phyloP scores from a whole-genome alignment of 106 monocot genomes.

The Dendrobium officinale region DNA sequence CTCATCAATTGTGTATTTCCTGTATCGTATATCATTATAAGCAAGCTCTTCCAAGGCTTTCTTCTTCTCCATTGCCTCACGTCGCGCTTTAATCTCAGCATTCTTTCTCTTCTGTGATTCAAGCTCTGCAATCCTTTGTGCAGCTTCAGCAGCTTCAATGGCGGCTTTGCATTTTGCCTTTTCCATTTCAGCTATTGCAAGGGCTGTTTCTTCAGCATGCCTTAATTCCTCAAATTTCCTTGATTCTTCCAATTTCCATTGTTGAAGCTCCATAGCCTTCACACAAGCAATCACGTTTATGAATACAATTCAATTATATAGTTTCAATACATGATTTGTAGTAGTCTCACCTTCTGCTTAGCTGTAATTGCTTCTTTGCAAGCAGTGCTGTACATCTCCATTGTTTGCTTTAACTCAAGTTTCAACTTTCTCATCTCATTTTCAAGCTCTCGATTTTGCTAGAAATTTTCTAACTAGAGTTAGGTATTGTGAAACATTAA shows the following conservation, averaged over 20 bases:
- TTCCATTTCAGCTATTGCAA: constrained; percentile 64
- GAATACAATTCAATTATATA: background rate
- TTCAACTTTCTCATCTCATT: constrained; percentile 71
- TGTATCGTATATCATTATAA: constrained; percentile 55
- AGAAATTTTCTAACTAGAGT: background rate
- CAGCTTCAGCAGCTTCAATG: constrained; percentile 56
- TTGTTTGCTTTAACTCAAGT: constrained; percentile 85
- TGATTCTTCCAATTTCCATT: constrained; percentile 58
- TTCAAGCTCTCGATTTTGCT: constrained; percentile 48
- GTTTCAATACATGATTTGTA: background rate
- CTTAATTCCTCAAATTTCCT: constrained; percentile 51
- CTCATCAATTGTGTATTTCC: constrained; percentile 77
- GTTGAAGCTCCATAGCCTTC: constrained; percentile 61
- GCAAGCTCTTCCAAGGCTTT: constrained; percentile 40
- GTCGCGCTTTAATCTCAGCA: constrained; percentile 56
- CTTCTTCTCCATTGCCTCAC: constrained; percentile 64
- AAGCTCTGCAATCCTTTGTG: constrained; percentile 55
- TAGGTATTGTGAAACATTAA: background rate
- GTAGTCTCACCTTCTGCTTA: constrained; percentile 57
- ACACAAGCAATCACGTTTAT: background rate
- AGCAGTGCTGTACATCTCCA: constrained; percentile 83
- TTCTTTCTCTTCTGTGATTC: constrained; percentile 49
- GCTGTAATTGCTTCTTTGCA: constrained; percentile 86
- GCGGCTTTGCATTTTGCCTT: constrained; percentile 66
- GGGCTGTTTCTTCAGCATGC: constrained; percentile 66